These are phyloP conservation scores for Lodderomyces pseudojiufengensis DNA, from an alignment of 1,139 yeast genomes.

Conservation along the genomic window DNA sequence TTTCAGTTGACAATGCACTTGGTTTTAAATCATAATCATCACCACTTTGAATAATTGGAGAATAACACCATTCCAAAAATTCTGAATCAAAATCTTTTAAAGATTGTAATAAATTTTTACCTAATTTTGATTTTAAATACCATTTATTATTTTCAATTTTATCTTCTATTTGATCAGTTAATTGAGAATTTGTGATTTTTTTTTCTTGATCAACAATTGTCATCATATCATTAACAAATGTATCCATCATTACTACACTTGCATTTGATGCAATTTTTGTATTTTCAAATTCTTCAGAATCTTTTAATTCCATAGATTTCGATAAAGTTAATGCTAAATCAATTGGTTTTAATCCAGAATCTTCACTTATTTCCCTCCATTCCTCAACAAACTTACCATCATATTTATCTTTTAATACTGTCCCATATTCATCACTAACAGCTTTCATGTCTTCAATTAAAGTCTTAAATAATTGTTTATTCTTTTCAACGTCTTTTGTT, in stretches of 20 bases:
- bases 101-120: conserved; percentile 47
- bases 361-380: conserved; percentile 61
- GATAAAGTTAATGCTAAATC: conserved; percentile 59
- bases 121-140: conserved; percentile 59
- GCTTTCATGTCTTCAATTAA: conserved; percentile 49
- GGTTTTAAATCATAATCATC: conserved; percentile 82
- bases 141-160: conserved; percentile 77
- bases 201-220: conserved; percentile 82
- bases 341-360: conserved; percentile 35
- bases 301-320: conserved; percentile 67
- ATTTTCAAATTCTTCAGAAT: conserved; percentile 67
- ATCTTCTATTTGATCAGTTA: conserved; percentile 75
- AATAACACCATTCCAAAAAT: conserved; percentile 89
- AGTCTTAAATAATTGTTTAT: conserved; percentile 60
- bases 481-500: conserved; percentile 77
- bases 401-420: conserved; percentile 67
- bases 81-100: conserved; percentile 63
- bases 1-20: conserved; percentile 72
- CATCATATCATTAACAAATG: conserved; percentile 86
- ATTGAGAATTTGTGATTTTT: conserved; percentile 66
- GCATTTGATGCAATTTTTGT: conserved; percentile 73
- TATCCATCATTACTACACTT: conserved; percentile 76
- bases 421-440: conserved; percentile 53
- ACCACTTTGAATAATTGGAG: conserved; percentile 89
- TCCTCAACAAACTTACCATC: conserved; percentile 82